Conservation (phyloP, 495 filamentous ascomycete genomes). For the Pyronema domesticum region DNA sequence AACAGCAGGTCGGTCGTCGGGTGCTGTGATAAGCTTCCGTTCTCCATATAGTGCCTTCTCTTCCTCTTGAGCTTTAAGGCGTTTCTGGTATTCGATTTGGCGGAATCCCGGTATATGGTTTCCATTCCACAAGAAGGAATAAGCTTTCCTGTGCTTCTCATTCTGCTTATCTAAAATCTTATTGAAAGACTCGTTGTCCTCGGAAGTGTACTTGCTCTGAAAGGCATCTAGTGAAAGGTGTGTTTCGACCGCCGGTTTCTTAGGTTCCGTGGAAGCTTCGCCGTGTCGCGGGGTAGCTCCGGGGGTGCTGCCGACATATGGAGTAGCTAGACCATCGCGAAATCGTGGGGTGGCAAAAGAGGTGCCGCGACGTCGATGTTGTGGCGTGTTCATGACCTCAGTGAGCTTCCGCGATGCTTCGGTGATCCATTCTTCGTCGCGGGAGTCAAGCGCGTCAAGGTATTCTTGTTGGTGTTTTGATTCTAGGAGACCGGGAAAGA, state of each 20-base stretch:
- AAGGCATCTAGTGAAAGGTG: constrained; percentile 69
- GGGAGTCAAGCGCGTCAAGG: constrained; percentile 71
- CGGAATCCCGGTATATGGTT: constrained; percentile 80
- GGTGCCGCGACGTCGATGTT: constrained; percentile 15
- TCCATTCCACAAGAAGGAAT: constrained; percentile 70
- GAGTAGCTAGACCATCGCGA: constrained; percentile 12
- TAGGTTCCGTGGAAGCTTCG: background rate
- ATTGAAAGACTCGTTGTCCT: constrained; percentile 95
- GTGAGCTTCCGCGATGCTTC: constrained; percentile 54
- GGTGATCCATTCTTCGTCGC: constrained; percentile 71
- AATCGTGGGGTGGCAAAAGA: constrained; percentile 16
- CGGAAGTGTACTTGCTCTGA: constrained; percentile 82
- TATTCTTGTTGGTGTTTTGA: constrained; percentile 78
- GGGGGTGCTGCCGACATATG: background rate
- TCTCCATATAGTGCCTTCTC: constrained; percentile 27
- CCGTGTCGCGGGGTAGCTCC: background rate
- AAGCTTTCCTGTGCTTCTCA: constrained; percentile 56
- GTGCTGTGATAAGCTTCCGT: constrained; percentile 29
- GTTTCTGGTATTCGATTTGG: constrained; percentile 61
- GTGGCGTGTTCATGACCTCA: constrained; percentile 59
- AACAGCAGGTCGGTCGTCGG: constrained; percentile 54
- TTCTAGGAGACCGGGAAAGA: constrained; percentile 83
- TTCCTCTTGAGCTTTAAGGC: constrained; percentile 25
- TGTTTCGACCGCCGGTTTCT: constrained; percentile 47
- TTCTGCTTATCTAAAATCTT: constrained; percentile 84